phyloP scores from a whole-genome alignment of 2,329 filamentous ascomycete genomes.

The Westerdykella aurantiaca region DNA sequence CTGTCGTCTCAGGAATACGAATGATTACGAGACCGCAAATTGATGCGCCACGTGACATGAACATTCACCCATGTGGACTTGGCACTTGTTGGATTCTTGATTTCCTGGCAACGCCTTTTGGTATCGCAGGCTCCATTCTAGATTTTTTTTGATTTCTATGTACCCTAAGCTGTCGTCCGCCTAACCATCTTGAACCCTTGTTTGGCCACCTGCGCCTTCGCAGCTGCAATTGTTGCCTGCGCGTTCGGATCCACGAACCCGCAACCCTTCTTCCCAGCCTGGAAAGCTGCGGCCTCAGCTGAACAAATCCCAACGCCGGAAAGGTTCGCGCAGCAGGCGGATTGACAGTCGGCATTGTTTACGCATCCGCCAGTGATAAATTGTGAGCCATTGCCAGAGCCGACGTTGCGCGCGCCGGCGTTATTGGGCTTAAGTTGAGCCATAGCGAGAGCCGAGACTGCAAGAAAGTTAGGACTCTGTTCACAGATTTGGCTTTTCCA shows the following conservation, averaged over 20 bases:
- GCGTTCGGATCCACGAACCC: slow-evolving; percentile 27
- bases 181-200: slow-evolving; percentile 27
- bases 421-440: slow-evolving; percentile 23
- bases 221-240: slow-evolving; percentile 23
- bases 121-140: no score
- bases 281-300: slow-evolving; percentile 22
- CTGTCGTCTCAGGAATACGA: no score
- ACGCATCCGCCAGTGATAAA: slow-evolving; percentile 31
- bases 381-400: slow-evolving; percentile 20
- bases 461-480: neutral
- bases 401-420: slow-evolving; percentile 24
- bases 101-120: no score
- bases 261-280: slow-evolving; percentile 29
- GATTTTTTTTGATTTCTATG: no score
- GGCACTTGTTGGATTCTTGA: no score
- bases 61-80: no score
- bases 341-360: slow-evolving; percentile 24
- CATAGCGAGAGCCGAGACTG: slow-evolving; percentile 7
- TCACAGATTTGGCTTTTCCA: neutral
- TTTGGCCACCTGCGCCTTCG: slow-evolving; percentile 21
- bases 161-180: neutral
- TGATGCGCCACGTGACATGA: no score
- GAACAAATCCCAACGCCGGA: slow-evolving; percentile 24
- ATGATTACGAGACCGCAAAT: no score
- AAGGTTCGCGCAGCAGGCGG: slow-evolving; percentile 21